phyloP scores from a whole-genome alignment of 2,329 filamentous ascomycete species.

The Penicillium griseofulvum region DNA sequence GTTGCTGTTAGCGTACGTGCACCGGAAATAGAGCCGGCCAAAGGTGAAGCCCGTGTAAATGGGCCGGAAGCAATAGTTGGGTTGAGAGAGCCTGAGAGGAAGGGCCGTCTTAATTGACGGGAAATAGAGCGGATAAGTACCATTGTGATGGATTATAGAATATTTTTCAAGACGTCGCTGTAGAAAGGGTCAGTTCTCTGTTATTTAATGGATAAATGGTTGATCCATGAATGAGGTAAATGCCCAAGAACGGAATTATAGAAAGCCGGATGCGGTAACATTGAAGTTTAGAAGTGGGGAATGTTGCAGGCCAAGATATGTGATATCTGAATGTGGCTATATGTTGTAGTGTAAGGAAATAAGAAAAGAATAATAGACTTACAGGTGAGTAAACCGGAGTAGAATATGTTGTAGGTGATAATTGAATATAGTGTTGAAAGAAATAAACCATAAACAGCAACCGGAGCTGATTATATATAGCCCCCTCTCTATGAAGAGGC shows the following conservation, averaged over 20 bases:
- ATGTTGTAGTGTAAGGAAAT: neutral
- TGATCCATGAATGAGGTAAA: slow-evolving; percentile 10
- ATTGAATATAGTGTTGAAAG: neutral
- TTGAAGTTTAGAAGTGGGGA: slow-evolving; percentile 15
- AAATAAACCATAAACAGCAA: neutral
- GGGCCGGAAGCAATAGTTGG: slow-evolving; percentile 17
- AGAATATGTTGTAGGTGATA: neutral
- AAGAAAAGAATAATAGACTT: neutral
- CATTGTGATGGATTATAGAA: slow-evolving; percentile 46
- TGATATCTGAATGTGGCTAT: neutral
- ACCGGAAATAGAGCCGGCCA: slow-evolving; percentile 47
- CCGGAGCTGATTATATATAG: slow-evolving; percentile 3
- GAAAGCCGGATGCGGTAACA: slow-evolving; percentile 9
- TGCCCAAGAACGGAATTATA: slow-evolving; percentile 15
- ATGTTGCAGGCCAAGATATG: slow-evolving; percentile 3
- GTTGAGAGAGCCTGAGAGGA: slow-evolving; percentile 44
- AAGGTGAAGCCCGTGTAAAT: slow-evolving; percentile 36
- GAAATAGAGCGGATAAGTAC: slow-evolving; percentile 64
- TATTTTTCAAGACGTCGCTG: slow-evolving; percentile 4
- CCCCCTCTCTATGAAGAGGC: neutral
- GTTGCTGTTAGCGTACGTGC: slow-evolving; percentile 63
- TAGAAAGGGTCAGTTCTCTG: slow-evolving; percentile 4
- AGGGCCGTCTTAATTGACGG: slow-evolving; percentile 54
- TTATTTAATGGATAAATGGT: slow-evolving; percentile 8
- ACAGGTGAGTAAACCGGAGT: neutral